A percentile compares a stretch with the other conserved stretches of the same genome.
phyloP scores from a whole-genome alignment of 306 rosid genomes.

The Dalbergia oliveri region DNA sequence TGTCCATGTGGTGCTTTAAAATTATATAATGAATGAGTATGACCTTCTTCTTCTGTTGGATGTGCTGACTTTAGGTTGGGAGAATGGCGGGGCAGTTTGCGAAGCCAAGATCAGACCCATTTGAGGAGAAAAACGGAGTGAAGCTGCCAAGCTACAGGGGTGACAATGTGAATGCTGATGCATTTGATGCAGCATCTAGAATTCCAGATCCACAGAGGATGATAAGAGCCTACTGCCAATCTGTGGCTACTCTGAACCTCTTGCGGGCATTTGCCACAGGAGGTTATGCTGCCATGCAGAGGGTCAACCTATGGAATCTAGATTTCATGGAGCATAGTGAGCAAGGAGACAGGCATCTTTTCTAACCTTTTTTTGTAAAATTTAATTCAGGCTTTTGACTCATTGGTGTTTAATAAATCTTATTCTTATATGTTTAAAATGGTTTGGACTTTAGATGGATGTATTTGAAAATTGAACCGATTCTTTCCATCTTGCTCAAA shows the following conservation, averaged over 20 bases:
- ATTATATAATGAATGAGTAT: conserved; percentile 25
- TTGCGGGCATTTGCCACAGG: conserved; percentile 61
- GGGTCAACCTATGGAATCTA: conserved; percentile 57
- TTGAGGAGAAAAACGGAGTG: conserved; percentile 60
- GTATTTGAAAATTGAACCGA: conserved; percentile 16
- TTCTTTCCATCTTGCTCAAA: conserved; percentile 31
- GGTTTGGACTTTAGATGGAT: neutral
- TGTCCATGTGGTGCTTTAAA: neutral
- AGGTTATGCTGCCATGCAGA: conserved; percentile 65
- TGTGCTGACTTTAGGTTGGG: conserved; percentile 52
- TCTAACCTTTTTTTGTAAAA: neutral
- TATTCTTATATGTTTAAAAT: neutral
- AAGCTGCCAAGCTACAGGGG: conserved; percentile 67
- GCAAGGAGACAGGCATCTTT: conserved; percentile 51
- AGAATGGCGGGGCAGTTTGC: conserved; percentile 65
- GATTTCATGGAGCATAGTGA: conserved; percentile 58
- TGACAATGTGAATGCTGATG: conserved; percentile 61
- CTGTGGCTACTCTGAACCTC: conserved; percentile 63
- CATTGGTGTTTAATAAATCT: neutral
- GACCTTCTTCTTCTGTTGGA: conserved; percentile 10
- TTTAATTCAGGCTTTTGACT: conserved; percentile 18
- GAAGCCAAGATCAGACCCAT: conserved; percentile 59
- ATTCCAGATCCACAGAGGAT: conserved; percentile 61
- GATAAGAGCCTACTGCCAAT: conserved; percentile 63
- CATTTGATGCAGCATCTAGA: conserved; percentile 55